A percentile compares a stretch with the other conserved stretches of the same genome.
These are phyloP conservation scores for Penicillium riverlandense DNA, from an alignment of 495 filamentous ascomycete species.

Conservation along the genomic window DNA sequence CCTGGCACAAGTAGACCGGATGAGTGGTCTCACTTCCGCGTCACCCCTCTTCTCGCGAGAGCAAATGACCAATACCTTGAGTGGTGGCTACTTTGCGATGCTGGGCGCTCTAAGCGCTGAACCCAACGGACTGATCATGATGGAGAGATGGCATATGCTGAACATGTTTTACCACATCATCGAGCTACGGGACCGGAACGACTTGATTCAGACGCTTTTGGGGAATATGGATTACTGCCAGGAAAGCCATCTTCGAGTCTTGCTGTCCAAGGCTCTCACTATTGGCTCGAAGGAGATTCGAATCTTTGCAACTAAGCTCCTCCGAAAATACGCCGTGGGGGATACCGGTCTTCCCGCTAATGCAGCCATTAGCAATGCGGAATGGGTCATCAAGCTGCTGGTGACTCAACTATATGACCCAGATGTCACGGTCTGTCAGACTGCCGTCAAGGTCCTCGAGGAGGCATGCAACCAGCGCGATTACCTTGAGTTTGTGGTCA, in stretches of 20 bases:
- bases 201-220: conserved; percentile 79
- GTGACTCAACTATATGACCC: conserved; percentile 98
- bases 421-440: conserved; percentile 90
- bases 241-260: conserved; percentile 82
- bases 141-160: conserved; percentile 93
- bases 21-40: conserved; percentile 80
- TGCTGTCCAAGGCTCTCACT: conserved; percentile 87
- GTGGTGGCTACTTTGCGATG: conserved; percentile 89
- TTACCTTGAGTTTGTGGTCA: conserved; percentile 89
- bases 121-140: conserved; percentile 73
- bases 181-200: conserved; percentile 81
- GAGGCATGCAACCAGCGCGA: conserved; percentile 90
- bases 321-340: conserved; percentile 70
- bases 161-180: conserved; percentile 99
- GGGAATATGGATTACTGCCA: conserved; percentile 87
- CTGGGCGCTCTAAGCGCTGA: conserved; percentile 80
- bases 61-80: conserved; percentile 74
- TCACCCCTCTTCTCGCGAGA: conserved; percentile 82
- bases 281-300: conserved; percentile 86
- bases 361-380: conserved; percentile 46
- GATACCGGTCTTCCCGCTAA: conserved; percentile 22
- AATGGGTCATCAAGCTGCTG: conserved; percentile 93
- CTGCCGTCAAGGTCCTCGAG: conserved; percentile 92
- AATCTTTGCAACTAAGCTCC: conserved; percentile 73
- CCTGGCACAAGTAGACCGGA: conserved; percentile 85